phyloP scores from a whole-genome alignment of 805 yeast genomes.

The Saccharomycopsis javanensis region DNA sequence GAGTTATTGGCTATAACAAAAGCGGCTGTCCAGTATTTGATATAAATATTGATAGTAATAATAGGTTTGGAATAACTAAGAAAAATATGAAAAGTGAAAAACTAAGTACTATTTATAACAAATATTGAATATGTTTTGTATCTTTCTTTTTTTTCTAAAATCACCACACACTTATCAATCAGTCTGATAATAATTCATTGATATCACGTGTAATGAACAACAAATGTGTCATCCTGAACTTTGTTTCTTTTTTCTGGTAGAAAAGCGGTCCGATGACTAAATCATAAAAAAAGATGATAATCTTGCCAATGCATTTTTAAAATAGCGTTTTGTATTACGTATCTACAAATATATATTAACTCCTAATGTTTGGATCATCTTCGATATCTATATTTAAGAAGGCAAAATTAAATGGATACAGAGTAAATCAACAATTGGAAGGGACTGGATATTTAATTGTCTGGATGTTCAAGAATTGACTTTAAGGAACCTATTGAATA shows the following conservation, averaged over 20 bases:
- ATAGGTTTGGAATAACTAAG: background rate
- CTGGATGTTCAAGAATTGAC: too few species aligned
- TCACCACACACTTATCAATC: background rate
- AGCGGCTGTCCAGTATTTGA: background rate
- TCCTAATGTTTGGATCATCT: too few species aligned
- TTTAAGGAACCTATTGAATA: too few species aligned
- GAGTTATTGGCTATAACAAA: too few species aligned
- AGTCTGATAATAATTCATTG: background rate
- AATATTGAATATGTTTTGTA: background rate
- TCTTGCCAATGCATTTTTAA: too few species aligned
- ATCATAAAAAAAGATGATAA: background rate
- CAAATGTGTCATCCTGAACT: background rate
- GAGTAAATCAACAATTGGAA: too few species aligned
- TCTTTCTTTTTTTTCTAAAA: background rate
- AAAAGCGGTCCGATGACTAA: background rate
- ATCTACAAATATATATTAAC: too few species aligned
- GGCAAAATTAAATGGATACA: too few species aligned
- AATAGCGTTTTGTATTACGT: too few species aligned
- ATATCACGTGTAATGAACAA: constrained; percentile 2
- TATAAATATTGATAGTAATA: too few species aligned
- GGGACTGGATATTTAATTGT: too few species aligned
- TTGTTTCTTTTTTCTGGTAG: background rate
- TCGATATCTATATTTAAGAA: too few species aligned
- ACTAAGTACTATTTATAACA: background rate
- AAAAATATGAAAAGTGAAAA: background rate